phyloP scores from a whole-genome alignment of 2,329 filamentous ascomycete species.

The Coniella lustricola region DNA sequence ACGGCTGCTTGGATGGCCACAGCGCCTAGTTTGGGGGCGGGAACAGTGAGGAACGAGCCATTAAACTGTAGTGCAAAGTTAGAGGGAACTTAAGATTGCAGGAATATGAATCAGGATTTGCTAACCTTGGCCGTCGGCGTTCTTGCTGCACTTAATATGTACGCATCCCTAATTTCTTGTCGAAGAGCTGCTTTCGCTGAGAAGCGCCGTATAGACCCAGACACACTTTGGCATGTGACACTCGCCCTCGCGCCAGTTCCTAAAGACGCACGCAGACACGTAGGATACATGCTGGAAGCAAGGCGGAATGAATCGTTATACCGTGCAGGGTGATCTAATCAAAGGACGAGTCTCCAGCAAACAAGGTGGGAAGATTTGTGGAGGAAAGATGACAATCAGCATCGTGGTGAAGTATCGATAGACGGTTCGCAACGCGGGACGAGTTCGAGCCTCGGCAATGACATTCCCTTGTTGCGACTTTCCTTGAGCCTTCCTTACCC shows the following conservation, averaged over 20 bases:
- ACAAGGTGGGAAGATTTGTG: not conserved
- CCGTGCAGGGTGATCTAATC: not conserved
- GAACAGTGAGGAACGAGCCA: slow-evolving; percentile 74
- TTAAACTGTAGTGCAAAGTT: slow-evolving; percentile 64
- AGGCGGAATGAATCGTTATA: not conserved
- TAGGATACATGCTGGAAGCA: slow-evolving; percentile 21
- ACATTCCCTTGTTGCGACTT: not conserved
- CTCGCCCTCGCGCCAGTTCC: slow-evolving; percentile 1
- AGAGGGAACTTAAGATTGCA: not conserved
- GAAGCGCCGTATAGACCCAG: slow-evolving; percentile 34
- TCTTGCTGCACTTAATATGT: slow-evolving; percentile 83
- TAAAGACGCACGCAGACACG: slow-evolving; percentile 21
- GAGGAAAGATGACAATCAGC: too few relatives aligned
- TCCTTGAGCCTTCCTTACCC: slow-evolving; percentile 11
- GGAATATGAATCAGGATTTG: not conserved
- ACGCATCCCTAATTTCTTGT: slow-evolving; percentile 79
- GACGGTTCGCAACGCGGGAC: not conserved
- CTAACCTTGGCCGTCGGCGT: slow-evolving; percentile 83
- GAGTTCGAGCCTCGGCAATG: slow-evolving; percentile 14
- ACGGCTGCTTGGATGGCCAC: slow-evolving; percentile 88
- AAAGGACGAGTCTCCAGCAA: not conserved
- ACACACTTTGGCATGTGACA: slow-evolving; percentile 15
- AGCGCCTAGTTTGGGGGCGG: slow-evolving; percentile 83
- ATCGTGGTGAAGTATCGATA: too few relatives aligned
- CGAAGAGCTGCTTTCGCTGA: slow-evolving; percentile 36